Evolutionary conservation across 176 grass and related monocot genomes (phyloP), one percentile per base, ranked within the genome.

Genomic region (Miscanthus lutarioriparius): DNA sequence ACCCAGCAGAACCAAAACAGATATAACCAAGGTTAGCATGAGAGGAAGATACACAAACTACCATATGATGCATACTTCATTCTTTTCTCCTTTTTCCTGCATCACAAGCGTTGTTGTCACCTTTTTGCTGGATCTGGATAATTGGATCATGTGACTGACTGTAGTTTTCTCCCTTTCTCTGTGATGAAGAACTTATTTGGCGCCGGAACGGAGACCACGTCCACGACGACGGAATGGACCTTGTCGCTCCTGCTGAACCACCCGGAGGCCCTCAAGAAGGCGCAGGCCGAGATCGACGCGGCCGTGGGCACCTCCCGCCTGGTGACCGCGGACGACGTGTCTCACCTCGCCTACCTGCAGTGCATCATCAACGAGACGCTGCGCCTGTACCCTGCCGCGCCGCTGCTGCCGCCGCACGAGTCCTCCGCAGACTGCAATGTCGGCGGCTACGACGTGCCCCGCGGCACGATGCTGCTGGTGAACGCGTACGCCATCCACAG

Each of bases 401-500:
- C 90, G 30, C 38, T 89, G 64, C 74, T 89, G 1, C 12, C 86
- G 12, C 83, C 87, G 19, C 90, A 92, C 58, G 86, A 89, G 61
- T 92, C 90, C 0, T 23, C 83, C 43, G 39, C 64, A 3, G 90
- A 92, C 43, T 75, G 83, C 79, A 43, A 47, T 43, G 66, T 92
- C n/a, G 79, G 74, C 22, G 83, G 87, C 72, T 84, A 86, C 87
- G 20, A 62, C 80, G 63, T 92, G 6, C 83, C 90, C 1, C 14
- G n/a, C 1, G 90, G 80, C 43, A 86, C 87, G 6, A 76, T 79
- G 72, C 47, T 92, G 11, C 28, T 89, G 14, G 82, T 89, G 17
- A 92, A 92, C 67, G 84, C 19, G 51, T 79, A 88, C 62, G 86
- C 80, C 3, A 79, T 92, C 40, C 91, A 92, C 15, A 75, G 83